Base-by-base conservation (phyloP, 306 rosid genomes). In the Prunus fruticosa region DNA sequence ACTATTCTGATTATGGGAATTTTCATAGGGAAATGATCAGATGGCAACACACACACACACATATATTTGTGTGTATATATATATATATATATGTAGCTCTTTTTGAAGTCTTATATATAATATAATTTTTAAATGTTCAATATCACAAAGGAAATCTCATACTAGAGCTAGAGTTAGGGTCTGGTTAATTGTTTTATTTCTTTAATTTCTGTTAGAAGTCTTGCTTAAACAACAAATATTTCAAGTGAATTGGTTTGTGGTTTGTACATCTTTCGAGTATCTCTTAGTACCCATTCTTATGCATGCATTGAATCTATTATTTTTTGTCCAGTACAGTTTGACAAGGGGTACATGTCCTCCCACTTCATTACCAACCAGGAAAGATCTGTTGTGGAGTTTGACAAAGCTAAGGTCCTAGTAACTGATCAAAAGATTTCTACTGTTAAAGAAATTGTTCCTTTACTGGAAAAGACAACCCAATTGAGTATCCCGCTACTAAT, bases 281-380 rank as follows among this genome's bases (percentile, higher is more conserved):
- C 34, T 51, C 22, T 70, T 62, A 28, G 64, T 68, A 25, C 41
- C 12, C 34, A 41, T 23, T 65, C 32, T 64, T 32, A 11, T 71
- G 50, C 58, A 16, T 72, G 41, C 69, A 32, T 12, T 71, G 67
- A 10, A 50, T 53, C 38, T 80, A 3, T 74, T 68, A n/a, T 83
- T 25, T 61, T 68, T 57, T 25, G 20, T 45, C 71, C 32, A 78
- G 67, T 77, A 45, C 98, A 95, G 98, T 65, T 95, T 81, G 93
- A 92, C 82, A 95, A 88, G 86, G 98, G 98, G 78, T 95, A 89
- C 80, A 87, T 92, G 96, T 92, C 98, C 77, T 80, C 92, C 69
- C 89, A 92, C 86, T 95, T 95, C 89, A 89, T 95, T 47, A 95
- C 96, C 12, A 92, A 90, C 86, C 97, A 92, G 67, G 95, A 90